Base-by-base conservation (phyloP, 352 stramenopile species). In the Pythium apleroticum region DNA sequence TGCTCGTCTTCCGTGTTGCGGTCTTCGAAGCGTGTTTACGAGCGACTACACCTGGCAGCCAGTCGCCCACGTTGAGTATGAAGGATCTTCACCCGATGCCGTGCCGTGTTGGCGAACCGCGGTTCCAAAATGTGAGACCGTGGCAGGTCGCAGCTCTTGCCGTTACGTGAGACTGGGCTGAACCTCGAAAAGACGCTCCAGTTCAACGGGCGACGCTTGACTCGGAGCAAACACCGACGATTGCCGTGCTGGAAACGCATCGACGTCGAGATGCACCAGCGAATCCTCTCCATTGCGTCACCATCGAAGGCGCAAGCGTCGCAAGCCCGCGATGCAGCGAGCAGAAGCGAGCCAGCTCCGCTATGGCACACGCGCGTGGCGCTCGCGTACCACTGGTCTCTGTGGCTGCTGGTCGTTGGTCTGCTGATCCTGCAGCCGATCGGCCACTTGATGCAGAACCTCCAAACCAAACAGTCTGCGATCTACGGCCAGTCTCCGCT, bases 401-500 rank as follows among this genome's bases (percentile, higher is more conserved):
- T 72, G 24, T 67, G 57, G 65, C 37, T 54, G 10, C 30, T 60
- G 3, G 33, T 72, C 0, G 27, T 50, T 20, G 19, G 53, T 2
- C 19, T 72, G 30, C 45, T 71, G 3, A 12, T 66, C 1, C 6
- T 58, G 3, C 52, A 71, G 37, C 37, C 50, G 24, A 39, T 71
- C n/a, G 45, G 30, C 2, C 27, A 76, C 35, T 64, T 82, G 31
- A 79, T 70, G 66, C 58, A 76, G 50, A 63, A 45, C 39, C 56
- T 71, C 14, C 39, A 41, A 27, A 57, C 49, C 17, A 31, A 22
- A 0, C 39, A 50, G 1, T 33, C 48, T 17, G 2, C 66, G 25
- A 0, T 65, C 12, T 76, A 69, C 35, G 77, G 74, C 4, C 57
- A 31, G 0, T 43, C 56, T 0, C 77, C 72, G 1, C 8, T 41